Evolutionary conservation across 768 basidiomycete genomes (phyloP), one percentile per base, ranked within the genome.

Genomic region (Suillus luteus): DNA sequence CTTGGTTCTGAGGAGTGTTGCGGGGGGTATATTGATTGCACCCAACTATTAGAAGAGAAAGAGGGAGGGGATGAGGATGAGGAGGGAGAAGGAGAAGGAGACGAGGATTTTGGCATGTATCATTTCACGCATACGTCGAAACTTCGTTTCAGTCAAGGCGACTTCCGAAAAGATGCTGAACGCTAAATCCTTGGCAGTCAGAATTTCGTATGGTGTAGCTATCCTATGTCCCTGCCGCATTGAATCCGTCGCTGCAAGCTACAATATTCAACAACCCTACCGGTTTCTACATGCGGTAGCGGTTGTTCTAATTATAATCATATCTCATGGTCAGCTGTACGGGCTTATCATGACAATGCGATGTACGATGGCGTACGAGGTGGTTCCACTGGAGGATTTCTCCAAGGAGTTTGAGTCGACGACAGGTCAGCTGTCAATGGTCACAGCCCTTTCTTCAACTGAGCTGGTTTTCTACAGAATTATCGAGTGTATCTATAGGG

Each of bases 401-500:
- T 54, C 74, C 43, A 69, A 79, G 22, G 72, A 76, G 31, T 88
- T 90, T 69, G 76, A 81, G 31, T 69, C 78, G 2, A 74, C 79
- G 5, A 88, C 80, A 65, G 89, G 90, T 87, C 68, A 63, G 77
- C 11, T 27, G 40, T 41, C 38, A 58, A 41, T 12, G 17, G 41
- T 40, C 19, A 9, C 27, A 19, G 24, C 40, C 1, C 5, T 24
- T 27, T 27, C 38, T 38, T 57, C 37, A 58, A 58, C 57, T 58
- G 57, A 58, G 24, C 17, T 27, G 57, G 17, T 10, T 40, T 57
- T 60, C 48, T n/a, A 67, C 61, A 96, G 97, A 99, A 76, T 83
- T 99, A 14, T 97, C 96, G 35, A 92, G 91, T 66, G 89, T 88
- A 17, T 87, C 89, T 1, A 79, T 98, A 14, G 96, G 95, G 19